Conservation (phyloP, 768 basidiomycete species). For the Antrodiella citrinella region DNA sequence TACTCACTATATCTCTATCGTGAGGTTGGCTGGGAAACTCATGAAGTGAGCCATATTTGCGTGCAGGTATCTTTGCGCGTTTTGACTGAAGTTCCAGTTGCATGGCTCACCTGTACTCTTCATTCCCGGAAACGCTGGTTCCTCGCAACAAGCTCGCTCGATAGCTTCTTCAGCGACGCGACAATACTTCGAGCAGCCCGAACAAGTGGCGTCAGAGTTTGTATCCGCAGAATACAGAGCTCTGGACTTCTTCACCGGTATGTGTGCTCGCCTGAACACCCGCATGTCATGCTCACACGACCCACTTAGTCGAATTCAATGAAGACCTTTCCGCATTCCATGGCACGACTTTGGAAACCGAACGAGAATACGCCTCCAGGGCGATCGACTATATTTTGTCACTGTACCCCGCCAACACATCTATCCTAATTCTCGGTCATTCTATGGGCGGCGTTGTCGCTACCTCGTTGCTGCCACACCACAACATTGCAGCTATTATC, state of each 20-base stretch:
- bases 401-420: slow-evolving; percentile 54
- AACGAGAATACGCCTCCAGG: slow-evolving; percentile 64
- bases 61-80: background rate
- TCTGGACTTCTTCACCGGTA: slow-evolving; percentile 85
- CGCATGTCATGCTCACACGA: slow-evolving; percentile 3
- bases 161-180: slow-evolving; percentile 87
- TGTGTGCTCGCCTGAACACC: background rate
- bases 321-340: slow-evolving; percentile 97
- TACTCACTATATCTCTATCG: slow-evolving; percentile 91
- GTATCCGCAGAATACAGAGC: slow-evolving; percentile 37
- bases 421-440: slow-evolving; percentile 79
- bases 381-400: slow-evolving; percentile 76
- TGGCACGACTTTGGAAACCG: slow-evolving; percentile 76
- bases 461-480: slow-evolving; percentile 63
- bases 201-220: slow-evolving; percentile 47
- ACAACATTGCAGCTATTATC: slow-evolving; percentile 65
- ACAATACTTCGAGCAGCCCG: slow-evolving; percentile 66
- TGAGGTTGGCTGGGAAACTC: slow-evolving; percentile 76
- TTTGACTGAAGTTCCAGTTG: slow-evolving; percentile 16
- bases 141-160: slow-evolving; percentile 87
- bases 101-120: slow-evolving; percentile 84
- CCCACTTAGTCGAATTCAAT: slow-evolving; percentile 97
- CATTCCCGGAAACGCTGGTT: slow-evolving; percentile 96
- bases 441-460: slow-evolving; percentile 98
- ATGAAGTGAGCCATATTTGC: slow-evolving; percentile 35